phyloP scores from a whole-genome alignment of 441 rosid species.

The Populus hybrid region DNA sequence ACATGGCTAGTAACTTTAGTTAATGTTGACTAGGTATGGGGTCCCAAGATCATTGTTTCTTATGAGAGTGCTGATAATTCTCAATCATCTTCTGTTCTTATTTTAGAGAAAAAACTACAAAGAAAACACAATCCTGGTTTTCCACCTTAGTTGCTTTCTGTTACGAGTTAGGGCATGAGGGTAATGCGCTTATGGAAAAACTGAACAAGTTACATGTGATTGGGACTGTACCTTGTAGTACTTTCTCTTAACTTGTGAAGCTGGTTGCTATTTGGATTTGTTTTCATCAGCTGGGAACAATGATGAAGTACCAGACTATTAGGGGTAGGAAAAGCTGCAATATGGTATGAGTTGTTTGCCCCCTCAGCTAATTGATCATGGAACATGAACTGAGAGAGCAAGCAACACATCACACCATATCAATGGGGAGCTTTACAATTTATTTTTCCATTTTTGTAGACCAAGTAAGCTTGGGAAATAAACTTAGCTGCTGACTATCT shows the following conservation, averaged over 20 bases:
- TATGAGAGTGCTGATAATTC: neutral
- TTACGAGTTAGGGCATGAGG: neutral
- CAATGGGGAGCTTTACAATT: neutral
- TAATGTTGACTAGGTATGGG: neutral
- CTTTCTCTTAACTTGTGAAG: neutral
- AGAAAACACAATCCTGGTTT: neutral
- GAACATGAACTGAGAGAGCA: conserved; percentile 4
- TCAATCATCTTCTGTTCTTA: neutral
- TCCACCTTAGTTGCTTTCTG: neutral
- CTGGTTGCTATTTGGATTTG: neutral
- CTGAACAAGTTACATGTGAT: neutral
- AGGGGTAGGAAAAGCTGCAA: neutral
- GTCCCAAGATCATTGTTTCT: neutral
- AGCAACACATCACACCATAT: neutral
- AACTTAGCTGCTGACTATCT: neutral
- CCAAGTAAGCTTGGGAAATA: neutral
- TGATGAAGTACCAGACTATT: neutral
- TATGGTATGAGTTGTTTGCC: neutral
- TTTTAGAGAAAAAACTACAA: neutral
- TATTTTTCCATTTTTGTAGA: neutral
- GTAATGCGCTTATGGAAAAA: neutral
- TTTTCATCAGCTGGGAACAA: neutral
- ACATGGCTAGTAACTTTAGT: neutral
- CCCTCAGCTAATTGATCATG: neutral
- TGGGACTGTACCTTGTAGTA: neutral